Evolutionary conservation across 768 basidiomycete species (phyloP).

Genomic region (Termitomyces sp.): DNA sequence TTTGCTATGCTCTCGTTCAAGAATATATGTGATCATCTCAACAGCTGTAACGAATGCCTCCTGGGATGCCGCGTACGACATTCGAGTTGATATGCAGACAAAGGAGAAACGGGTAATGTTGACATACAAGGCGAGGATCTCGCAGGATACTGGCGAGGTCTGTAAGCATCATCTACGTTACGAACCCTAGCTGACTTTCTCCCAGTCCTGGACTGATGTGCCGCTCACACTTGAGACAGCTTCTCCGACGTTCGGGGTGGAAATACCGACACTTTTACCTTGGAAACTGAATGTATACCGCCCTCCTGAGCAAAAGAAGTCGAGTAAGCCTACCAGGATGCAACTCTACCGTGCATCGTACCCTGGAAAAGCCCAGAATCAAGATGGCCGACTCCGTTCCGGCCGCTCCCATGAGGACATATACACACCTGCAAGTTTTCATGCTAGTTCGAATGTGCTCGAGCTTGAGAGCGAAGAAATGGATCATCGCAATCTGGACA

Average conservation of each 20-base stretch:
- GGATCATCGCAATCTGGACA: constrained; percentile 20
- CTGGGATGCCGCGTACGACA: constrained; percentile 39
- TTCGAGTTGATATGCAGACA: constrained; percentile 38
- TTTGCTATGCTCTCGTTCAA: neutral
- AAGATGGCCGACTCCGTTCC: neutral
- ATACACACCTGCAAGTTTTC: too few relatives aligned
- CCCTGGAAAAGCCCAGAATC: neutral
- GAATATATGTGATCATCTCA: neutral
- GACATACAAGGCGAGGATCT: constrained; percentile 38
- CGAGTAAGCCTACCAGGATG: neutral
- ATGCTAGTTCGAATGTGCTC: too few relatives aligned
- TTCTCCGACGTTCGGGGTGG: constrained; percentile 35
- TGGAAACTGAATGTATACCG: constrained; percentile 25
- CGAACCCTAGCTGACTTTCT: neutral
- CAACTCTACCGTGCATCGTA: too few relatives aligned
- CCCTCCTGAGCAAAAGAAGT: neutral
- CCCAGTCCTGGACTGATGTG: constrained; percentile 32
- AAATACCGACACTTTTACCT: constrained; percentile 29
- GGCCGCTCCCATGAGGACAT: neutral
- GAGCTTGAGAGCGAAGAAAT: neutral
- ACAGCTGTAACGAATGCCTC: constrained; percentile 33
- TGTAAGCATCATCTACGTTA: neutral
- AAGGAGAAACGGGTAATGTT: constrained; percentile 34
- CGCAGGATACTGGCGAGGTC: constrained; percentile 41
- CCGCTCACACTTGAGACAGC: constrained; percentile 40